Conservation (phyloP, 805 yeast species). For the Monosporozyma solicola region DNA sequence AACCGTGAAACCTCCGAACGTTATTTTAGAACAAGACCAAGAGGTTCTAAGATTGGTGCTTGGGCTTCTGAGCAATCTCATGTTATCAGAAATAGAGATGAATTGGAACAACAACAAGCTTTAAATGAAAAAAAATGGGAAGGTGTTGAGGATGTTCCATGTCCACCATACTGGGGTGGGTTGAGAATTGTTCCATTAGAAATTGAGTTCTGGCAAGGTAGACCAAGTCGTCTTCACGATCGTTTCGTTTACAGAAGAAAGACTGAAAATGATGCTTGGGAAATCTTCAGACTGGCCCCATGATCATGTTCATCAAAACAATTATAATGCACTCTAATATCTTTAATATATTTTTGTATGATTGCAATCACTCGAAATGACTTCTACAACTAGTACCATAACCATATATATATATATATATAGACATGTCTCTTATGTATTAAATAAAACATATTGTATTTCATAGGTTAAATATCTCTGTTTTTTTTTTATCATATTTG, state of each 20-base stretch:
- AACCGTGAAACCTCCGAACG: conserved; percentile 62
- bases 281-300: conserved; percentile 65
- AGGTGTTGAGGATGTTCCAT: conserved; percentile 58
- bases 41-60: conserved; percentile 91
- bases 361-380: not conserved
- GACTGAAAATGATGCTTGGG: conserved; percentile 46
- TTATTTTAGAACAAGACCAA: conserved; percentile 80
- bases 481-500: no score
- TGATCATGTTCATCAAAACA: conserved; percentile 14
- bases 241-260: conserved; percentile 65
- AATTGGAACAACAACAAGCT: conserved; percentile 46
- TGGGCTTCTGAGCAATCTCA: conserved; percentile 91
- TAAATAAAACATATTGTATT: not conserved
- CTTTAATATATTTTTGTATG: not conserved
- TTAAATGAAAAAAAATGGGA: conserved; percentile 49
- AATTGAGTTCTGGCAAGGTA: conserved; percentile 97
- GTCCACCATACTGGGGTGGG: conserved; percentile 97
- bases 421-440: not conserved
- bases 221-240: conserved; percentile 83
- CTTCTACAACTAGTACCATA: not conserved
- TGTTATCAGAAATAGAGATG: conserved; percentile 47
- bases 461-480: not conserved
- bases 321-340: not conserved
- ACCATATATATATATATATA: not conserved
- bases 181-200: conserved; percentile 78